phyloP scores from a whole-genome alignment of 164 flowering plant genomes.

The Vitis riparia region DNA sequence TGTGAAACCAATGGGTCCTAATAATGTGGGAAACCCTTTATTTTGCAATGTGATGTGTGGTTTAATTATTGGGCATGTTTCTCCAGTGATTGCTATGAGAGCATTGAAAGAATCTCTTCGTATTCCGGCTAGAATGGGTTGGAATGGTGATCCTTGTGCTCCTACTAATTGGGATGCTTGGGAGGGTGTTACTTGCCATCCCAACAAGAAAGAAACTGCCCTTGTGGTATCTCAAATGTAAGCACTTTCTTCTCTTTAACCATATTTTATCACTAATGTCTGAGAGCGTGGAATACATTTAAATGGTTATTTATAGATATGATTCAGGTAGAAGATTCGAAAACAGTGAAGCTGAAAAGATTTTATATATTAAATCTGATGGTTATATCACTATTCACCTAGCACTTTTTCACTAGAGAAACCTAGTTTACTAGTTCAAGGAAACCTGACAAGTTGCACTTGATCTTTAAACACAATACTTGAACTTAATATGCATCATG shows the following conservation, averaged over 20 bases:
- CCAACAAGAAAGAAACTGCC: slow-evolving; percentile 45
- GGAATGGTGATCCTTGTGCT: slow-evolving; percentile 99
- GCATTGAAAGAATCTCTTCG: slow-evolving; percentile 81
- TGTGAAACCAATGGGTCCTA: too few relatives aligned
- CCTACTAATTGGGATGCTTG: slow-evolving; percentile 98
- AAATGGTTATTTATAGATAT: background rate
- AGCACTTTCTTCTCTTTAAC: slow-evolving; percentile 15
- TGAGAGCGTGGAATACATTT: slow-evolving; percentile 2
- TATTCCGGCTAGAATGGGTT: slow-evolving; percentile 98
- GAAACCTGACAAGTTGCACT: too few relatives aligned
- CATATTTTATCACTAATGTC: background rate
- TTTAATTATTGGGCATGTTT: slow-evolving; percentile 9
- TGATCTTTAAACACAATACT: too few relatives aligned
- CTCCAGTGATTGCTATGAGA: slow-evolving; percentile 80
- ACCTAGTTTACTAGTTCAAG: too few relatives aligned
- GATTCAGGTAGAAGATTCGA: too few relatives aligned
- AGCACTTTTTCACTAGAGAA: too few relatives aligned
- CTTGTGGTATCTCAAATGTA: slow-evolving; percentile 89
- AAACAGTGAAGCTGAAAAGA: too few relatives aligned
- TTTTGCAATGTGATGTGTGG: slow-evolving; percentile 3
- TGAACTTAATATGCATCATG: too few relatives aligned
- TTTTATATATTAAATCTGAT: too few relatives aligned
- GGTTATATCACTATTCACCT: too few relatives aligned
- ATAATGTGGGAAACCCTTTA: background rate
- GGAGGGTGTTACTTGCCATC: slow-evolving; percentile 95